Conservation (phyloP, 164 flowering plant species). For the Malania oleifera region DNA sequence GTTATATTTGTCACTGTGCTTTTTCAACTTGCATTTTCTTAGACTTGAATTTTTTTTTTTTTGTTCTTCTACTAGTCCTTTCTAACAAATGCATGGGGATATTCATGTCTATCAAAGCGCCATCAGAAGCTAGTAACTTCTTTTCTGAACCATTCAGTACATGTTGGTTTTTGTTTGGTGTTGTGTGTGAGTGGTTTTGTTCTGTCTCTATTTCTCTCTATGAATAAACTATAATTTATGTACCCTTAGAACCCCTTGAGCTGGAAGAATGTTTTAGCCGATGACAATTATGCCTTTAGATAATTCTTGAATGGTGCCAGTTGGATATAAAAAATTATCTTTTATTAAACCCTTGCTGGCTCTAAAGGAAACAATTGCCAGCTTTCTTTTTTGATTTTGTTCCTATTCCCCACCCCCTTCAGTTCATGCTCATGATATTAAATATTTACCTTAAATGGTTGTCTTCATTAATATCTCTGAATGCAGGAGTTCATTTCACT, state of each 20-base stretch:
- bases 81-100: conserved; percentile 81
- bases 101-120: conserved; percentile 90
- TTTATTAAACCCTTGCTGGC: too few relatives aligned
- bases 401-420: not conserved
- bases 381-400: not conserved
- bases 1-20: not conserved
- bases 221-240: too few relatives aligned
- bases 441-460: too few relatives aligned
- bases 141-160: conserved; percentile 82
- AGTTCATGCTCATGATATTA: not conserved
- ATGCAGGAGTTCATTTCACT: too few relatives aligned
- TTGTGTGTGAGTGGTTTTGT: not conserved
- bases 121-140: conserved; percentile 70
- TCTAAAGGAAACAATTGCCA: too few relatives aligned
- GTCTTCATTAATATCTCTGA: too few relatives aligned
- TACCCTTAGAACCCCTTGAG: too few relatives aligned
- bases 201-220: not conserved
- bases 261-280: too few relatives aligned
- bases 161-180: conserved; percentile 44
- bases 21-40: not conserved
- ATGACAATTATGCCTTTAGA: too few relatives aligned
- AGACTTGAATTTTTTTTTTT: not conserved
- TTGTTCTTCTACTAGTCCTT: conserved; percentile 49
- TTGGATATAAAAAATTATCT: too few relatives aligned
- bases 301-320: too few relatives aligned